A percentile compares a stretch with the other conserved stretches of the same genome.
Evolutionary conservation across 2,329 filamentous ascomycete species (phyloP).

Genomic region (Phaeosphaeria sp.): DNA sequence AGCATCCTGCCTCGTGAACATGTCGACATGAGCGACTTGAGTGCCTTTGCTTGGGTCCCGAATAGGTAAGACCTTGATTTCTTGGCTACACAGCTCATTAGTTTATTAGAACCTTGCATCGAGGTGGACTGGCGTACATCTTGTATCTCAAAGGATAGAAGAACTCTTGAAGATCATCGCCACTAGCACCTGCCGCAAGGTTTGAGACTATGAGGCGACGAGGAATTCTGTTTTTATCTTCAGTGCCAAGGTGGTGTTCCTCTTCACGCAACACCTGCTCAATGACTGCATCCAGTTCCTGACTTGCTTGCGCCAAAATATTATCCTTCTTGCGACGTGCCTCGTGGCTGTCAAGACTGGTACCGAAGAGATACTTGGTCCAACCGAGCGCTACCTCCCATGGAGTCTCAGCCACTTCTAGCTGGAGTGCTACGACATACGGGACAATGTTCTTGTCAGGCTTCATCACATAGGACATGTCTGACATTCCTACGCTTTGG

Average conservation of each 20-base stretch:
- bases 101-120: neutral
- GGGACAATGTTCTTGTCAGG: neutral
- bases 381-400: constrained; percentile 18
- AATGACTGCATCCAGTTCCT: constrained; percentile 12
- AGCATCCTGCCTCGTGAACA: constrained; percentile 21
- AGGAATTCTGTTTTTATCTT: constrained; percentile 15
- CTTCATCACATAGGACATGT: neutral
- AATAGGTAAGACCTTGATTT: constrained; percentile 20
- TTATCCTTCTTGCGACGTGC: constrained; percentile 12
- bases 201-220: constrained; percentile 31
- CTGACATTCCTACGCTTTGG: neutral
- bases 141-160: constrained; percentile 21
- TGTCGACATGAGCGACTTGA: constrained; percentile 28
- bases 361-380: constrained; percentile 22
- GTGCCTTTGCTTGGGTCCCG: constrained; percentile 29
- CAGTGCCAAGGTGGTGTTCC: constrained; percentile 5
- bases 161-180: constrained; percentile 18
- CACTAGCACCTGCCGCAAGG: constrained; percentile 30
- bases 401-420: constrained; percentile 14
- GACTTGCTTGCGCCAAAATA: constrained; percentile 14
- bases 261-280: constrained; percentile 17
- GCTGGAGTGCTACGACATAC: constrained; percentile 14
- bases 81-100: constrained; percentile 14
- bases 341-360: constrained; percentile 6
- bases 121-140: constrained; percentile 19